Base-by-base conservation (phyloP, 305 asterid species). In the Striga hermonthica region DNA sequence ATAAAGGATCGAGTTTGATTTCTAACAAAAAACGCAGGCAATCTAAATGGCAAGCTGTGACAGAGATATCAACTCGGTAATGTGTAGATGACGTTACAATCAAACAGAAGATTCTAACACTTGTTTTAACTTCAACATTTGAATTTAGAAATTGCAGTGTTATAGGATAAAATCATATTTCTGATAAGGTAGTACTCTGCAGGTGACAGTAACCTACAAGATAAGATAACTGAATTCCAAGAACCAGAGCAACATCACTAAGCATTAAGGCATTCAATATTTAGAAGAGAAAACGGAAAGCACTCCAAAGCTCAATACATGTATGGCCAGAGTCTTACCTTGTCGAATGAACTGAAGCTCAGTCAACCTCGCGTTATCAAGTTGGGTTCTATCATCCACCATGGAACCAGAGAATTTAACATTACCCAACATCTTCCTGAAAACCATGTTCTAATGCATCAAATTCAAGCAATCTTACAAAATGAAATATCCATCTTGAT, bases 391-490 rank as follows among this genome's bases (percentile, higher is more conserved):
- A 62, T 65, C 77, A 47, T 74, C 82, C 77, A 76, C 88, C 48
- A 67, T 53, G 15, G 65, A 59, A 9, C 72, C 78, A 22, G 75
- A 75, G 56, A 75, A 62, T 35, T 79, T 80, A 62, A 31, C 63
- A 44, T 79, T 80, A 60, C 91, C 88, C 50, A 77, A 64, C 91
- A 85, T 84, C 56, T 77, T 75, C 88, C 84, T 76, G 83, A 52
- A 77, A 78, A 74, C 41, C 66, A 79, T 28, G 54, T 55, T 34
- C 10, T 11, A 73, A 61, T 67, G 55, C 69, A 65, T 78, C 65
- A 69, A 60, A 76, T 65, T 65, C 60, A 69, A 69, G 68, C 64
- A 66, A n/a, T 22, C 8, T 36, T 40, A 52, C 22, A 8, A 10
- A 37, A 60, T 7, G 31, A 22, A 22, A 22, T 22, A 22, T 22